Evolutionary conservation across 2,329 filamentous ascomycete genomes (phyloP), one percentile per base, ranked within the genome.

Genomic region (Epichloe festucae): DNA sequence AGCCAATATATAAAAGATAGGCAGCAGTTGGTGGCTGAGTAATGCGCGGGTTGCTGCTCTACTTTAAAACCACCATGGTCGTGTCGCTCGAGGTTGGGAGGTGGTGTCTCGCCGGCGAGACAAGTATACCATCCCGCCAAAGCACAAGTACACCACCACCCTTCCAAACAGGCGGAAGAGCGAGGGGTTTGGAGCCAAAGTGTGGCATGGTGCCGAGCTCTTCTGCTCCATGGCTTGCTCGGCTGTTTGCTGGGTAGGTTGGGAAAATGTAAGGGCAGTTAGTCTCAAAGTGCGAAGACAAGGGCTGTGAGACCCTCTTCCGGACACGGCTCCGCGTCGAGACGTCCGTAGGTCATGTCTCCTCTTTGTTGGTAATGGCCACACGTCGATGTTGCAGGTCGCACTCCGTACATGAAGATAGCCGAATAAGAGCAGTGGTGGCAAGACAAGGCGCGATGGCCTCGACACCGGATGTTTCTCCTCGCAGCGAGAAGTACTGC

Each of bases 401-500:
- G 41, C 42, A 56, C 39, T 23, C 50, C 7, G 45, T 34, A 45
- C 49, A 39, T 46, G 34, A 46, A 31, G 19, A 34, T 46, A 53
- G 53, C 45, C 49, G 49, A 55, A 53, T 14, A 36, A 46, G 34
- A 49, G 43, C 21, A 39, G 11, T 4, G 23, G 1, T 27, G 36
- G 38, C 48, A 40, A 51, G 49, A 35, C 42, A 54, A 52, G 52
- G 53, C 47, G 51, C 41, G 44, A 46, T 40, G 47, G 47, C 43
- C 46, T 48, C 34, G 49, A 14, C 15, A 39, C 45, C 48, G 46
- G 55, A 45, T 46, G 47, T 39, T 19, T 45, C 53, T 45, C n/a
- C 56, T 57, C 54, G 55, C 60, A 63, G 62, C 62, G 58, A 60
- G 60, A 60, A 59, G 58, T 62, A 61, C 54, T 56, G 57, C 56